Evolutionary conservation across 2,329 filamentous ascomycete genomes (phyloP).

Genomic region (Colletotrichum zoysiae): DNA sequence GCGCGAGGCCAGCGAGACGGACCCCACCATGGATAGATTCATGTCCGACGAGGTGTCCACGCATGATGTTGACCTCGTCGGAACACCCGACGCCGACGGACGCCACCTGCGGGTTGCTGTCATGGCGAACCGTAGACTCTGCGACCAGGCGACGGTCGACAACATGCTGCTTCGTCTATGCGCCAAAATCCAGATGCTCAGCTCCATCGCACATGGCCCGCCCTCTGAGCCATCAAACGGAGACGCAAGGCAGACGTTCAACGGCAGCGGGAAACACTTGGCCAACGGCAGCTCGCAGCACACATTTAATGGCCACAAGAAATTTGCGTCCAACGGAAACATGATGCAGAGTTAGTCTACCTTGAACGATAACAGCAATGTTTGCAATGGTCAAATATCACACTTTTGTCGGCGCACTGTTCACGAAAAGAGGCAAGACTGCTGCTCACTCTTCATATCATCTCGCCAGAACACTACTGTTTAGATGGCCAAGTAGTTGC

Average conservation of each 20-base stretch:
- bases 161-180: background rate
- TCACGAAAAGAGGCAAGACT: background rate
- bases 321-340: background rate
- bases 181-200: background rate
- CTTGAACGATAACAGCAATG: background rate
- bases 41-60: background rate
- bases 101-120: background rate
- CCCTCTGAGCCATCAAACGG: background rate
- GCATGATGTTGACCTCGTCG: conserved; percentile 2
- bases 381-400: too few species aligned
- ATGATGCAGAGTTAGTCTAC: too few species aligned
- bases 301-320: background rate
- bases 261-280: background rate
- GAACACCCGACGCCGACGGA: background rate
- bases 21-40: background rate
- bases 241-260: background rate
- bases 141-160: conserved; percentile 1
- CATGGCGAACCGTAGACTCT: background rate
- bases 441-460: background rate
- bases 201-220: background rate
- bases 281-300: background rate
- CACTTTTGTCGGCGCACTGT: too few species aligned
- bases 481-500: background rate
- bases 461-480: background rate
- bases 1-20: background rate